phyloP scores from a whole-genome alignment of 2,329 filamentous ascomycete species.

The Cercospora nicotianae region DNA sequence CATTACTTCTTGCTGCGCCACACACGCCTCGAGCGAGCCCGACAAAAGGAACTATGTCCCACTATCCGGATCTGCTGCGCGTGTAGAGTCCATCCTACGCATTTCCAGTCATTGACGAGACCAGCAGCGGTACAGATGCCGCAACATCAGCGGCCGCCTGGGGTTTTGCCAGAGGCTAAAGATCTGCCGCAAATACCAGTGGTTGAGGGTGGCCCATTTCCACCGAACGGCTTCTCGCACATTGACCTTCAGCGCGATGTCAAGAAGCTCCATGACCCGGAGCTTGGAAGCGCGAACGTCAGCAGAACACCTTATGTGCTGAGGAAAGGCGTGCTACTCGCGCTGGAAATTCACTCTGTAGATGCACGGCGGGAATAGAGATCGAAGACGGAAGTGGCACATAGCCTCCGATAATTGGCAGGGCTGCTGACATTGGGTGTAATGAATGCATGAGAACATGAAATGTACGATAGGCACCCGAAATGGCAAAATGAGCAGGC shows the following conservation, averaged over 20 bases:
- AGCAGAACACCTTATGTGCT: conserved; percentile 32
- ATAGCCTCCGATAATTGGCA: not conserved
- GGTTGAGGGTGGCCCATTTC: conserved; percentile 31
- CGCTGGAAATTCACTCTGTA: conserved; percentile 27
- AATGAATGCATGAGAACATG: not conserved
- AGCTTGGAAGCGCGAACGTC: conserved; percentile 31
- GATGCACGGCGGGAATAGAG: conserved; percentile 24
- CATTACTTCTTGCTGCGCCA: conserved; percentile 9
- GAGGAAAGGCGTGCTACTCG: conserved; percentile 31
- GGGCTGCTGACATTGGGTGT: not conserved
- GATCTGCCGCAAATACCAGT: conserved; percentile 19
- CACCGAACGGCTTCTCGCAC: conserved; percentile 30
- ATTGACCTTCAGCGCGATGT: conserved; percentile 29
- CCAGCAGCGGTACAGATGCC: conserved; percentile 8
- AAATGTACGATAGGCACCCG: not conserved
- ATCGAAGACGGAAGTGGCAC: not conserved
- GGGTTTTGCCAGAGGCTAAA: conserved; percentile 1
- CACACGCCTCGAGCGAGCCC: not conserved
- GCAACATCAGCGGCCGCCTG: conserved; percentile 5
- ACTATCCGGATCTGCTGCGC: conserved; percentile 34
- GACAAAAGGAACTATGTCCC: conserved; percentile 19
- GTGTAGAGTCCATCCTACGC: conserved; percentile 33
- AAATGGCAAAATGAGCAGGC: not conserved
- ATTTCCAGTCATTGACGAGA: conserved; percentile 33
- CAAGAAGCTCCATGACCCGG: conserved; percentile 29